A percentile compares a stretch with the other conserved stretches of the same genome.
Evolutionary conservation across 129 eudicot genomes (phyloP).

Genomic region (Chrysanthemum seticuspe): DNA sequence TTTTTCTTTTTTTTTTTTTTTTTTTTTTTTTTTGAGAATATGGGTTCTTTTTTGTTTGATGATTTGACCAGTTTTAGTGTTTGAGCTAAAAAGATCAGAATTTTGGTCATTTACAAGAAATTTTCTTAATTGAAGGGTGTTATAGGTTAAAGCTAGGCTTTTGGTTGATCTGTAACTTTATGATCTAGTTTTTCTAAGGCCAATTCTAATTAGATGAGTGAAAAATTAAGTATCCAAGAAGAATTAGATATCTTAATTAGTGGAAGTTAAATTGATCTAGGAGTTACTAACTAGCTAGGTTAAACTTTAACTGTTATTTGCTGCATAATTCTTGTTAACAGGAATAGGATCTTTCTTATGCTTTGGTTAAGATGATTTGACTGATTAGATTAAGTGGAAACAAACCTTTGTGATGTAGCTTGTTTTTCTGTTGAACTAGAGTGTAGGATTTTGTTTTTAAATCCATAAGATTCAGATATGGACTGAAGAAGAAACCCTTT

Average conservation of each 20-base stretch:
- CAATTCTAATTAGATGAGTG: not conserved
- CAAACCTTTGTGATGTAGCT: not conserved
- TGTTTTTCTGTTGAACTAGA: not conserved
- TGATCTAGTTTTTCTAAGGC: conserved; percentile 15
- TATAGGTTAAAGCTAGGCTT: conserved; percentile 20
- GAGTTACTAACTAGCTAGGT: conserved; percentile 8
- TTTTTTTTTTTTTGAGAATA: conserved; percentile 15
- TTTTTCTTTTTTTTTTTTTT: not conserved
- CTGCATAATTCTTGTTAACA: conserved; percentile 3
- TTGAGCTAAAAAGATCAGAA: conserved; percentile 11
- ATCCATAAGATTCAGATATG: conserved; percentile 14
- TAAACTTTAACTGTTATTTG: conserved; percentile 3
- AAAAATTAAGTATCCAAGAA: conserved; percentile 21
- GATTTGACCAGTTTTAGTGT: conserved; percentile 1
- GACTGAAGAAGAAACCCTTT: conserved; percentile 17
- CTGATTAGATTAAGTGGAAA: not conserved
- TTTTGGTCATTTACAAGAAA: conserved; percentile 5
- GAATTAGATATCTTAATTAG: not conserved
- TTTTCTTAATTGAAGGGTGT: not conserved
- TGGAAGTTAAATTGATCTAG: not conserved
- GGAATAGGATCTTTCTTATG: not conserved
- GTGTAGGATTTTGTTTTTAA: conserved; percentile 1
- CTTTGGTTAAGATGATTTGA: not conserved
- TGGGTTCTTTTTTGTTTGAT: conserved; percentile 10
- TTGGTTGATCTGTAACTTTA: conserved; percentile 15